Conservation (phyloP, 108 stramenopile species). For the Nitzschia sp. region DNA sequence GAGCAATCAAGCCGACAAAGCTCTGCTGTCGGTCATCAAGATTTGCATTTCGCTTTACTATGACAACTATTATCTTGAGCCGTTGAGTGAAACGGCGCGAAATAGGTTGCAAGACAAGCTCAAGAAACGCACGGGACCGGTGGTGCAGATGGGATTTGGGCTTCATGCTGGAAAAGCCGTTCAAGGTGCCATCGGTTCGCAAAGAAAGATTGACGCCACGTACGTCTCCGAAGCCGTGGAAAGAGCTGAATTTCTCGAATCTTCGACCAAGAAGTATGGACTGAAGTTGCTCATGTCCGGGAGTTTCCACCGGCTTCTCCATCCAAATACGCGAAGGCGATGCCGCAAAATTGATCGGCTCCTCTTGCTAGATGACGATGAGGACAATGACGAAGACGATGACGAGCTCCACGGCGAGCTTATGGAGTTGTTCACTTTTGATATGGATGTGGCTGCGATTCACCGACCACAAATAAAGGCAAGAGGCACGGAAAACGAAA, state of each 20-base stretch:
- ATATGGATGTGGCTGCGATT: slow-evolving; percentile 70
- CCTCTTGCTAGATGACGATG: slow-evolving; percentile 48
- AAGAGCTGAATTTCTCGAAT: slow-evolving; percentile 81
- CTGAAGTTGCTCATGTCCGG: slow-evolving; percentile 84
- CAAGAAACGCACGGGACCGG: slow-evolving; percentile 58
- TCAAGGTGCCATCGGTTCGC: slow-evolving; percentile 92
- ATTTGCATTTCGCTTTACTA: slow-evolving; percentile 66
- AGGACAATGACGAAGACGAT: slow-evolving; percentile 34
- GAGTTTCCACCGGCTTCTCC: slow-evolving; percentile 66
- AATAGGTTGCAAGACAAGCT: slow-evolving; percentile 54
- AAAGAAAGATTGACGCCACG: slow-evolving; percentile 90
- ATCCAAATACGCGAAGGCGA: slow-evolving; percentile 43
- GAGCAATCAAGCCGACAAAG: slow-evolving; percentile 72
- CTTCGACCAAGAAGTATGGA: slow-evolving; percentile 85
- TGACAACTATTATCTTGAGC: slow-evolving; percentile 67
- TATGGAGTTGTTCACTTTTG: slow-evolving; percentile 69
- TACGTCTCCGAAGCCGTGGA: slow-evolving; percentile 90
- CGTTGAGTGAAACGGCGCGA: slow-evolving; percentile 54
- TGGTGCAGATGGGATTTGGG: slow-evolving; percentile 87
- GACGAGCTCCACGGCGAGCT: slow-evolving; percentile 39
- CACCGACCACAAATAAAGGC: slow-evolving; percentile 16
- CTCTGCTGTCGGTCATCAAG: slow-evolving; percentile 70
- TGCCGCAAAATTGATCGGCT: slow-evolving; percentile 75
- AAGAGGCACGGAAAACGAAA: background rate
- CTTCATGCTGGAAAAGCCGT: slow-evolving; percentile 92